Evolutionary conservation across 495 filamentous ascomycete genomes (phyloP), one percentile per base, ranked within the genome.

Genomic region (Penicillium pancosmium): DNA sequence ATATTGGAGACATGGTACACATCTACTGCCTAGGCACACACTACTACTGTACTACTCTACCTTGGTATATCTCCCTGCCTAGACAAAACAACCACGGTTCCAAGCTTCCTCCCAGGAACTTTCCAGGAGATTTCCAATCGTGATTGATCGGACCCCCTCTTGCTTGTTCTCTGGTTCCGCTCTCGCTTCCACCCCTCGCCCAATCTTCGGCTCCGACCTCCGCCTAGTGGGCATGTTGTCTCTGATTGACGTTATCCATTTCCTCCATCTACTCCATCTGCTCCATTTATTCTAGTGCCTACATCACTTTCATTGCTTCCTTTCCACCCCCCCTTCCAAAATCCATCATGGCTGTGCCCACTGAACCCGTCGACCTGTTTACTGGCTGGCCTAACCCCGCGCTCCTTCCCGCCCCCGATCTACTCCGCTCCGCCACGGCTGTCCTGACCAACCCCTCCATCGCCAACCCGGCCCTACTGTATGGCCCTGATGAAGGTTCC

Each of bases 401-500:
- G 33, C 83, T 96, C 16, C 80, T 96, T n/a, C 89, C 92, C 21
- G 77, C 78, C 0, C 59, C 71, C 3, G 73, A 82, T 11, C 76
- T 96, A 40, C 68, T 77, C 35, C 60, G 69, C 10, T 88, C 89
- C 34, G 73, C 86, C 59, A 64, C 74, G 19, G 63, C 63, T 13
- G 82, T 83, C 15, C 80, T 96, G 48, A 79, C 82, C 12, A 76
- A 86, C 56, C 80, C 85, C 15, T 59, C 71, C n/a, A 72, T 86
- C 55, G 77, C 78, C 52, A 70, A 77, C 27, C 76, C 86, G 13
- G 85, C 73, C 34, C 76, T 97, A 33, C 77, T 83, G 15, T 97
- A 97, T 68, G 93, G 87, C 0, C 87, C 90, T 4, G 91, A 96
- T 66, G 73, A 81, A 41, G 93, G 93, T 7, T 90, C 90, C 61